Percentiles rank a stretch among this genome's conserved stretches.
Evolutionary conservation across 2,329 filamentous ascomycete species (phyloP).

Genomic region (Pestalotiopsis sp.): DNA sequence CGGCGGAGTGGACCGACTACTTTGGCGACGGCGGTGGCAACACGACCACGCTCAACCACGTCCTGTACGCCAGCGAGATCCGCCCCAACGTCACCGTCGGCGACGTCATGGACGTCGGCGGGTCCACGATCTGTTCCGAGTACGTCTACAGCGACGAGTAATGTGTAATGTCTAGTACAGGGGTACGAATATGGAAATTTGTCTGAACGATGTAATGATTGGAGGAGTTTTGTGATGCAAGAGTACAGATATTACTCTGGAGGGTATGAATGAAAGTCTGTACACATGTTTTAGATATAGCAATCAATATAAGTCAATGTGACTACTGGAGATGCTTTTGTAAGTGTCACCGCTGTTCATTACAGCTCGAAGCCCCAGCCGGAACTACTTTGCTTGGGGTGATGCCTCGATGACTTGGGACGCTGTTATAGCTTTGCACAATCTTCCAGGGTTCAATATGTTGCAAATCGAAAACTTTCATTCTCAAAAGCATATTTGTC

Average conservation of each 20-base stretch:
- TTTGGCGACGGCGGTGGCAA: constrained; percentile 14
- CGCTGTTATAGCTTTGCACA: no score
- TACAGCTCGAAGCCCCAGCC: no score
- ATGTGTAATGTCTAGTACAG: neutral
- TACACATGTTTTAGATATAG: no score
- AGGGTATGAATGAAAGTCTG: neutral
- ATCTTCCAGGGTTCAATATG: no score
- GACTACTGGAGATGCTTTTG: no score
- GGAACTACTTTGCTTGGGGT: no score
- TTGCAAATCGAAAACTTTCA: no score
- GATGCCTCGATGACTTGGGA: no score
- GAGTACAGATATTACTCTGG: neutral
- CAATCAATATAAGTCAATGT: no score
- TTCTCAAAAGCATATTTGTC: no score
- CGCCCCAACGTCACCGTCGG: constrained; percentile 35
- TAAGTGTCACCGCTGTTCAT: no score
- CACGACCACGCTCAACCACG: constrained; percentile 3
- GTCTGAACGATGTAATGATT: neutral
- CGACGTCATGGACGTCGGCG: constrained; percentile 24
- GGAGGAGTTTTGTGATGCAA: neutral
- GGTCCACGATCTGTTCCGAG: constrained; percentile 21
- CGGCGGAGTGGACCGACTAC: constrained; percentile 16
- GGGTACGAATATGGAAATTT: neutral
- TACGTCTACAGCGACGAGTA: constrained; percentile 17
- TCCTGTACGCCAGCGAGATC: neutral